Evolutionary conservation across 176 grass and related monocot species (phyloP).

Genomic region (Cocos nucifera): DNA sequence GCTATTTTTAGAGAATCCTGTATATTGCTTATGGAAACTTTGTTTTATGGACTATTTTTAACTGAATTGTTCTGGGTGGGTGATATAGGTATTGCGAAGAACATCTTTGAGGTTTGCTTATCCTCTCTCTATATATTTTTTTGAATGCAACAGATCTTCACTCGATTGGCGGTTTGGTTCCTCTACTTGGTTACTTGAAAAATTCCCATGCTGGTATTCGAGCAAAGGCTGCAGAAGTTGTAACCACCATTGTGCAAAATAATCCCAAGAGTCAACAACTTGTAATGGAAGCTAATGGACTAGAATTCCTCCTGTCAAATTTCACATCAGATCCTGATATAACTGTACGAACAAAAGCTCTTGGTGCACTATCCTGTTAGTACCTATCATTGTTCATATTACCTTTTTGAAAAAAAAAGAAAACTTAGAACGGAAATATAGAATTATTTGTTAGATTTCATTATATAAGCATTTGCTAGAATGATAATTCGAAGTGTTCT

Average conservation of each 20-base stretch:
- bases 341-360: neutral
- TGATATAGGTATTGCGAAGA: too few relatives aligned
- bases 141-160: slow-evolving; percentile 4
- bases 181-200: slow-evolving; percentile 1
- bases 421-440: too few relatives aligned
- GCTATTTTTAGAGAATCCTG: too few relatives aligned
- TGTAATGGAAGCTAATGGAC: slow-evolving; percentile 51
- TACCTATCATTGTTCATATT: neutral
- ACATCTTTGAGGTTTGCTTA: neutral
- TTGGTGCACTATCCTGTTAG: neutral
- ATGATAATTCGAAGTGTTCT: too few relatives aligned
- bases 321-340: neutral
- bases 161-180: neutral
- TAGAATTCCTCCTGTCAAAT: neutral
- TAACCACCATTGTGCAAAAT: neutral
- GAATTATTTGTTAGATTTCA: too few relatives aligned
- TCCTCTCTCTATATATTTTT: too few relatives aligned
- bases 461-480: too few relatives aligned
- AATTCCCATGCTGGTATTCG: neutral
- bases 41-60: too few relatives aligned
- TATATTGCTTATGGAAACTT: too few relatives aligned
- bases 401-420: too few relatives aligned
- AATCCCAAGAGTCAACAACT: neutral
- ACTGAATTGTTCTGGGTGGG: too few relatives aligned
- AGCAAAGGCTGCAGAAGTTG: neutral